Conservation (phyloP, 163 green algal species). For the Chlamydomonas reinhardtii region DNA sequence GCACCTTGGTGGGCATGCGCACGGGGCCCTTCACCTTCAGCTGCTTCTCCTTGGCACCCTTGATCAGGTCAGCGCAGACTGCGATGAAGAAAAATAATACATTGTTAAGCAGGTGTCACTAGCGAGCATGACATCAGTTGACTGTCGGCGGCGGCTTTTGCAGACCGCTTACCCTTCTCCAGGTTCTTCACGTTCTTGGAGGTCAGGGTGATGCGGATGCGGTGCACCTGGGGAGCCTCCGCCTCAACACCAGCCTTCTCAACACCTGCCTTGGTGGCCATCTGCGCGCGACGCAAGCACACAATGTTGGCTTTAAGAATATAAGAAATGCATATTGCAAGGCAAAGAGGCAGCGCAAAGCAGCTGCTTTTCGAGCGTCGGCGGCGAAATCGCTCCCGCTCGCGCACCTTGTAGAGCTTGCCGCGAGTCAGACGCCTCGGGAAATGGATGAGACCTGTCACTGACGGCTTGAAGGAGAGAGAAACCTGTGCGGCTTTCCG, state of each 20-base stretch:
- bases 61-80: slow-evolving; percentile 97
- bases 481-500: not conserved
- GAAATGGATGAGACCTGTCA: slow-evolving; percentile 39
- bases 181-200: slow-evolving; percentile 97
- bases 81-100: not conserved
- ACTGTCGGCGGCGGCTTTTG: not conserved
- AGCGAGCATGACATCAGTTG: no score
- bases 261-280: slow-evolving; percentile 79
- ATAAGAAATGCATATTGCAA: not conserved
- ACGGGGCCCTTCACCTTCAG: slow-evolving; percentile 99
- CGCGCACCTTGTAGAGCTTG: slow-evolving; percentile 10
- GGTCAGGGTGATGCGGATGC: slow-evolving; percentile 99
- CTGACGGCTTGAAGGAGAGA: slow-evolving; percentile 27
- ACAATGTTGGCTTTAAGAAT: no score
- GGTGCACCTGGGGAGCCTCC: slow-evolving; percentile 86
- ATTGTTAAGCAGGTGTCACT: not conserved
- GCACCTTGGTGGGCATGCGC: slow-evolving; percentile 97
- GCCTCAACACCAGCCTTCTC: slow-evolving; percentile 89
- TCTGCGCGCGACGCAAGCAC: slow-evolving; percentile 49
- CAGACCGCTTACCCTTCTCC: slow-evolving; percentile 90
- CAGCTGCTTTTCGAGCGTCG: no score
- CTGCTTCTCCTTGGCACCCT: slow-evolving; percentile 98
- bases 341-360: not conserved
- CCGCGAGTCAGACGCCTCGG: slow-evolving; percentile 48
- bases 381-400: no score